phyloP scores from a whole-genome alignment of 2,329 filamentous ascomycete genomes.

The Arthrobotrys musiformis region DNA sequence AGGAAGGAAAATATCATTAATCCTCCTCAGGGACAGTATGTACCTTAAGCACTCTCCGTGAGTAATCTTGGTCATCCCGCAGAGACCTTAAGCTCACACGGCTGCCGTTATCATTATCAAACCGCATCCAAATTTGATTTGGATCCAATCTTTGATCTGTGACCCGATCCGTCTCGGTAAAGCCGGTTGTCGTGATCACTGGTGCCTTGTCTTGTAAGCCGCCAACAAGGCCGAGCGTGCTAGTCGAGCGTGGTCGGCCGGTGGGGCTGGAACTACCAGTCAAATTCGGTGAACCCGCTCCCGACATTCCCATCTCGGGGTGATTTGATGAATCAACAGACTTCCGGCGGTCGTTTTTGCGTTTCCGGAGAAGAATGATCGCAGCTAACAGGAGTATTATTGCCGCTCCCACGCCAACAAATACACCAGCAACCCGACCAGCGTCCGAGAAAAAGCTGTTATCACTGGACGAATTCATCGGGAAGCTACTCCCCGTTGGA shows the following conservation, averaged over 20 bases:
- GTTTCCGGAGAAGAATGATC: slow-evolving; percentile 44
- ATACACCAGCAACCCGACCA: slow-evolving; percentile 43
- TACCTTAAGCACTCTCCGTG: slow-evolving; percentile 54
- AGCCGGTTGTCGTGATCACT: slow-evolving; percentile 37
- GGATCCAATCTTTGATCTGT: slow-evolving; percentile 53
- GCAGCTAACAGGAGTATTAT: slow-evolving; percentile 11
- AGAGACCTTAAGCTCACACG: slow-evolving; percentile 48
- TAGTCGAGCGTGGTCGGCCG: slow-evolving; percentile 51
- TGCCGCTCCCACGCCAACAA: slow-evolving; percentile 23
- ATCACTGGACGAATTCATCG: slow-evolving; percentile 1
- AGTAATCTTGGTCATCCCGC: slow-evolving; percentile 52
- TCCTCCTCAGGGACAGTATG: slow-evolving; percentile 36
- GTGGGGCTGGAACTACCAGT: slow-evolving; percentile 45
- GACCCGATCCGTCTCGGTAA: slow-evolving; percentile 46
- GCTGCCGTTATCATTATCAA: slow-evolving; percentile 50
- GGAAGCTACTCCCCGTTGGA: slow-evolving; percentile 21
- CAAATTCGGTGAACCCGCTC: slow-evolving; percentile 36
- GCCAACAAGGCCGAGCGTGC: slow-evolving; percentile 50
- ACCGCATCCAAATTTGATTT: slow-evolving; percentile 54
- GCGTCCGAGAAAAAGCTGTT: slow-evolving; percentile 43
- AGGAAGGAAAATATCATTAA: not conserved
- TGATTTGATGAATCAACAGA: slow-evolving; percentile 43
- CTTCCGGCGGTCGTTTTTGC: slow-evolving; percentile 42
- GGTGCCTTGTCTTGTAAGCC: slow-evolving; percentile 37
- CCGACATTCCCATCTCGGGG: slow-evolving; percentile 55